Base-by-base conservation (phyloP, 2,329 filamentous ascomycete genomes). In the Domatiomyces catenatus region DNA sequence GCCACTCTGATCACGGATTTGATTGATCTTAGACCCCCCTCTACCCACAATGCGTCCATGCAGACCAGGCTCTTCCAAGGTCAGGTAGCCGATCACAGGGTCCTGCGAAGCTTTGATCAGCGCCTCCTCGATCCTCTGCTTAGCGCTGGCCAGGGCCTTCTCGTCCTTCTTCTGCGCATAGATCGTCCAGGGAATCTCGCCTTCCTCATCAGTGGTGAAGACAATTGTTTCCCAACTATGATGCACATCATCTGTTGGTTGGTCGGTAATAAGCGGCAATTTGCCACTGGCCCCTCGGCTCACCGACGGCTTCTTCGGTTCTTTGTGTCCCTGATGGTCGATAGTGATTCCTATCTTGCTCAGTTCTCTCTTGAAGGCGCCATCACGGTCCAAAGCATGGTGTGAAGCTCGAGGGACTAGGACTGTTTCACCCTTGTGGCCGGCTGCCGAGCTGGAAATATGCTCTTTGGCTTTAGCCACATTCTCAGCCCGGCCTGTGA, bases 21-120 rank as follows among this genome's bases (percentile, higher is more conserved):
- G 73, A 69, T 95, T 95, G 66, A 98, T 93, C 68, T 90, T 90
- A 66, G 80, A 84, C 52, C 92, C 92, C 53, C 84, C 85, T 57
- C 83, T 81, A 3, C 92, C 92, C 59, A 98, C 88, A 47, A 98
- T 86, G 57, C 84, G 84, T 55, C 90, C 80, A 73, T 95, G 94
- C 46, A 86, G 87, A 59, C 79, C 80, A 8, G 92, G 86, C 64
- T 98, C 90, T 0, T 90, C 85, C 42, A 98, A 76, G 57, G 92
- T 82, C 36, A 98, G 77, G 67, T 93, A 95, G 4, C 92, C 92
- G 1, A 82, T 87, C 3, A 81, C 79, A 45, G 66, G 67, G 47
- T 70, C 66, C 52, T 70, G 64, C 22, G 52, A 36, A 48, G 63
- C 65, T 74, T 81, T 64, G 76, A 82, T 69, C 44, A 95, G 75